A percentile compares a stretch with the other conserved stretches of the same genome.
phyloP scores from a whole-genome alignment of 371 early-diverging fungal species.

The Funneliformis caledonium region DNA sequence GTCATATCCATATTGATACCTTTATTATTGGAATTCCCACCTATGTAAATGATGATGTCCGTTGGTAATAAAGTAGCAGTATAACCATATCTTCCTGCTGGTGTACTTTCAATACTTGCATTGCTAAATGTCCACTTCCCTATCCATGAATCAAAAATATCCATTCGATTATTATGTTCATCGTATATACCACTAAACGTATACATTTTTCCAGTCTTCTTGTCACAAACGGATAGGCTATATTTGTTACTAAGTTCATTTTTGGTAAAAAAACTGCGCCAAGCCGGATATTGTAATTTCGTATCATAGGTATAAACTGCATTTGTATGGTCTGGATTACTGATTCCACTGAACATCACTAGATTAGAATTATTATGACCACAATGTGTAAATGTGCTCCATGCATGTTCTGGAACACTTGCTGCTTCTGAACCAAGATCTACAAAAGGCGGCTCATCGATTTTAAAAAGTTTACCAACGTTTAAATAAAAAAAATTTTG shows the following conservation, averaged over 20 bases:
- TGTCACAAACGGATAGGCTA: neutral
- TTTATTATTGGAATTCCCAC: neutral
- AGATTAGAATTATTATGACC: neutral
- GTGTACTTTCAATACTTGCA: too few relatives aligned
- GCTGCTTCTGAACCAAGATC: neutral
- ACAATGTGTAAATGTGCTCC: neutral
- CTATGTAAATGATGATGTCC: slow-evolving; percentile 12
- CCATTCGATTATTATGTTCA: neutral
- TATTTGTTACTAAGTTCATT: neutral
- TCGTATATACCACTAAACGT: neutral
- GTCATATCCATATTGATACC: neutral
- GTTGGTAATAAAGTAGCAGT: slow-evolving; percentile 20
- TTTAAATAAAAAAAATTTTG: slow-evolving; percentile 22
- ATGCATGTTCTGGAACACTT: neutral
- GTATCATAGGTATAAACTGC: neutral
- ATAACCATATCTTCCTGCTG: neutral
- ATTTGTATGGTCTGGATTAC: neutral
- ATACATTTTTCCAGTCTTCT: slow-evolving; percentile 14
- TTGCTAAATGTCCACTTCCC: neutral
- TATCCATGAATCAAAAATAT: slow-evolving; percentile 8
- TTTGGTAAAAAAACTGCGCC: neutral
- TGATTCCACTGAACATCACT: neutral
- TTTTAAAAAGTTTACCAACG: neutral
- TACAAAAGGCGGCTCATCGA: neutral
- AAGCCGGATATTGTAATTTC: neutral